Conservation (phyloP, 257 asterid species). For the Primulina huaijiensis region DNA sequence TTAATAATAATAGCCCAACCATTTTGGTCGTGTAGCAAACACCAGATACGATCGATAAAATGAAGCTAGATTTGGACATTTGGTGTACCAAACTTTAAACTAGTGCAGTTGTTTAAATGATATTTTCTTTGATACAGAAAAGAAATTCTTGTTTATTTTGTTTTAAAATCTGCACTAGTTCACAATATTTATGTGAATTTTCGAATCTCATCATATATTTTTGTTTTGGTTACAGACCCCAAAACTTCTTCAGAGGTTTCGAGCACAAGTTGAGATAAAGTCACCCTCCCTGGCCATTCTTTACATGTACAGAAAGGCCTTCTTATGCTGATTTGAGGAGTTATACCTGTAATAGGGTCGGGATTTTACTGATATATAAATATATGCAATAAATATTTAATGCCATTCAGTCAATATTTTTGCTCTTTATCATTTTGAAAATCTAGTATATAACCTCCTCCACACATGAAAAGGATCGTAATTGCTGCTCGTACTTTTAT, state of each 20-base stretch:
- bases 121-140: too few relatives aligned
- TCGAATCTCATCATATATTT: background rate
- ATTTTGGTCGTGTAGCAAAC: too few relatives aligned
- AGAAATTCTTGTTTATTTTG: background rate
- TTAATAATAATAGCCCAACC: too few relatives aligned
- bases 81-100: too few relatives aligned
- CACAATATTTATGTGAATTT: background rate
- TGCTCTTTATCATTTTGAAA: background rate
- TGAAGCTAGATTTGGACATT: too few relatives aligned
- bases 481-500: too few relatives aligned
- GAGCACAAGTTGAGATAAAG: conserved; percentile 29
- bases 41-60: too few relatives aligned
- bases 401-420: background rate
- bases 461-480: too few relatives aligned
- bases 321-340: background rate
- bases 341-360: conserved; percentile 6
- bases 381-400: too few relatives aligned
- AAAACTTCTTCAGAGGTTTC: conserved; percentile 34
- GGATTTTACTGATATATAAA: background rate
- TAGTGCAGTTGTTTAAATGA: too few relatives aligned
- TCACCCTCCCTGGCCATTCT: conserved; percentile 16
- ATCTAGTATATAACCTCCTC: too few relatives aligned
- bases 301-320: conserved; percentile 25
- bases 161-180: too few relatives aligned
- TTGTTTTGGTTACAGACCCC: conserved; percentile 29